phyloP scores from a whole-genome alignment of 371 early-diverging fungal species.

The Syncephalis plumigaleata region DNA sequence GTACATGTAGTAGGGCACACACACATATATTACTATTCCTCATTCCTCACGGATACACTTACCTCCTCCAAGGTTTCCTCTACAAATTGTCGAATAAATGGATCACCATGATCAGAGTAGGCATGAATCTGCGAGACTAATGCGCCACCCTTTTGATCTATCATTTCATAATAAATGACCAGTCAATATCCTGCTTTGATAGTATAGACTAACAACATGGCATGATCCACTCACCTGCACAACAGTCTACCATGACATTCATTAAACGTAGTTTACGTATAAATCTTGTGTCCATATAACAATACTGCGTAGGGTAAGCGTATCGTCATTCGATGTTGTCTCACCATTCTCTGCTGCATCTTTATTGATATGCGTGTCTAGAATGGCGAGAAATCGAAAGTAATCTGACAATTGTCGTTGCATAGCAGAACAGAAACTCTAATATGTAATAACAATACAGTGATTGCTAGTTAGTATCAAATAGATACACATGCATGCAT shows the following conservation, averaged over 20 bases:
- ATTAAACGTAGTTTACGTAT: conserved; percentile 52
- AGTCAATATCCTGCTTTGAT: too few species aligned
- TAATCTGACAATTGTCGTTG: conserved; percentile 61
- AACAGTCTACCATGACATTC: conserved; percentile 38
- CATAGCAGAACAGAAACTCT: conserved; percentile 70
- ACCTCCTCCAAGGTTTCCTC: conserved; percentile 56
- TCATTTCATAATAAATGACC: too few species aligned
- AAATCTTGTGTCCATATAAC: conserved; percentile 76
- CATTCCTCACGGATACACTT: too few species aligned
- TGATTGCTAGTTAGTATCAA: not conserved
- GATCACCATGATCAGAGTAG: conserved; percentile 80
- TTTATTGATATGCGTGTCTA: conserved; percentile 62
- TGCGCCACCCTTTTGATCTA: conserved; percentile 51
- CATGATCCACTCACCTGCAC: conserved; percentile 21
- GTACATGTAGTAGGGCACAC: too few species aligned
- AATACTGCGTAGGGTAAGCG: conserved; percentile 61
- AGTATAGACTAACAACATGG: too few species aligned
- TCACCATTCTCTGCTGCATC: conserved; percentile 8
- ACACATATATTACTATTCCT: not conserved
- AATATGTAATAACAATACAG: not conserved
- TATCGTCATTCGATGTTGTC: conserved; percentile 14
- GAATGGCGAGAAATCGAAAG: conserved; percentile 62
- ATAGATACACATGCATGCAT: not conserved
- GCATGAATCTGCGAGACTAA: conserved; percentile 61
- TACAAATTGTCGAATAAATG: conserved; percentile 60